Evolutionary conservation across 2,329 filamentous ascomycete genomes (phyloP), one percentile per base, ranked within the genome.

Genomic region (Neurospora sp.): DNA sequence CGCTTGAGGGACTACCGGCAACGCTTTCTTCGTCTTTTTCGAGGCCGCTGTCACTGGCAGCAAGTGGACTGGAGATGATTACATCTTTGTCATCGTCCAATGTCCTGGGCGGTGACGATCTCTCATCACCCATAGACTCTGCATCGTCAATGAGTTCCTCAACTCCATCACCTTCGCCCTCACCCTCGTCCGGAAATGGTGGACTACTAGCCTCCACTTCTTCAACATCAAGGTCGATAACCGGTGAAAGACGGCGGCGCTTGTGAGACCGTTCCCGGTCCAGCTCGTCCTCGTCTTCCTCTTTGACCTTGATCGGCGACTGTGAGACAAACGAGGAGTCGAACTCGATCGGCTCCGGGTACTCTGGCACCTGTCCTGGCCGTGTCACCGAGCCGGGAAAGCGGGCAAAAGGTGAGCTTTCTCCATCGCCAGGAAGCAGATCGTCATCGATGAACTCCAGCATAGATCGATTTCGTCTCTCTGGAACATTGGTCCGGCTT

Each of bases 271-370:
- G 23, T 62, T 62, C 28, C 23, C 28, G 52, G 13, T 36, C 52
- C 28, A 62, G 6, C 13, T 68, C 68, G 3, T 66, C 68, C 42
- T 5, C 15, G 4, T 43, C 58, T 9, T 39, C 46, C 42, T 38
- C 28, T 15, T 70, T 67, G 5, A 58, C 9, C 38, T 66, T 66
- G 36, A 67, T 40, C 4, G 62, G 68, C 3, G 73, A 74, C 36
- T 71, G 71, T 1, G 73, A 74, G 2, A 73, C 70, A 11, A 72
- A 74, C 0, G 75, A 75, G 1, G 76, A 77, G 15, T 73, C 73
- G 4, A 74, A 69, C 28, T 77, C 75, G 19, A 77, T 74, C 8
- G 74, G 71, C 17, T 76, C 75, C 5, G 73, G 74, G 1, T 74
- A 67, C 9, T 71, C 33, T 23, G 68, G 23, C 23, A 33, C 10